Conservation (phyloP, 176 grass and related monocot genomes). For the Lolium multiflorum region DNA sequence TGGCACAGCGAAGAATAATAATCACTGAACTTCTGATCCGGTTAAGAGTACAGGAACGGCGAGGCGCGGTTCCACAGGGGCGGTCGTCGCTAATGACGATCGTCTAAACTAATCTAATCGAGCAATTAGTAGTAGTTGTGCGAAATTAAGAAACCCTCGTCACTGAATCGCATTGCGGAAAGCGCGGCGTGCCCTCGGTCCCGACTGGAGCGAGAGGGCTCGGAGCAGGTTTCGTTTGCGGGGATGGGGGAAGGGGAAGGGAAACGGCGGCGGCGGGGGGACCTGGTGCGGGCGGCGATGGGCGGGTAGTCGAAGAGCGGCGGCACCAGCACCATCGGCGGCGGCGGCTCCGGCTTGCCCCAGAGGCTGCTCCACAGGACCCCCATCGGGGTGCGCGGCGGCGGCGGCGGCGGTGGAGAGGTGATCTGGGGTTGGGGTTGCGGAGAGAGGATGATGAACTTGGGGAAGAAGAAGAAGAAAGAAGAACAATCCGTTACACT, state of each 20-base stretch:
- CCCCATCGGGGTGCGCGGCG: slow-evolving; percentile 27
- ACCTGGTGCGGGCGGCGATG: slow-evolving; percentile 90
- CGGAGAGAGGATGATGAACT: neutral
- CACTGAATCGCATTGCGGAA: neutral
- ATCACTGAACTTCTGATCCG: neutral
- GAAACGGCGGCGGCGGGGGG: neutral
- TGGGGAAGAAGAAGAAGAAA: slow-evolving; percentile 14
- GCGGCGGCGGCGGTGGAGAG: neutral
- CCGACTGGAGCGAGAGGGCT: neutral
- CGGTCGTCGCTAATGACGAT: slow-evolving; percentile 18
- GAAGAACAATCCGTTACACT: slow-evolving; percentile 3
- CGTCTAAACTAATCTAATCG: neutral
- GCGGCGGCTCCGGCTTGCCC: slow-evolving; percentile 64
- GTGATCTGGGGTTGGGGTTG: neutral
- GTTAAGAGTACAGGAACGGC: neutral
- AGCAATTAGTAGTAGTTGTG: too few relatives aligned
- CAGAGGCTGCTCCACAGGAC: slow-evolving; percentile 45
- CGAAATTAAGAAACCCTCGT: neutral
- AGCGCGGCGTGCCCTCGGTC: neutral
- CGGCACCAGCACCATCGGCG: slow-evolving; percentile 94
- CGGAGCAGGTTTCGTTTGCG: neutral
- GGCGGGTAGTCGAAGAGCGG: slow-evolving; percentile 98
- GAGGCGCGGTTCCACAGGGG: neutral
- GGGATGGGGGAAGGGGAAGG: neutral
- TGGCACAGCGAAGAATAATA: neutral